Conservation (phyloP, 441 rosid species). For the Populus tomentosa region DNA sequence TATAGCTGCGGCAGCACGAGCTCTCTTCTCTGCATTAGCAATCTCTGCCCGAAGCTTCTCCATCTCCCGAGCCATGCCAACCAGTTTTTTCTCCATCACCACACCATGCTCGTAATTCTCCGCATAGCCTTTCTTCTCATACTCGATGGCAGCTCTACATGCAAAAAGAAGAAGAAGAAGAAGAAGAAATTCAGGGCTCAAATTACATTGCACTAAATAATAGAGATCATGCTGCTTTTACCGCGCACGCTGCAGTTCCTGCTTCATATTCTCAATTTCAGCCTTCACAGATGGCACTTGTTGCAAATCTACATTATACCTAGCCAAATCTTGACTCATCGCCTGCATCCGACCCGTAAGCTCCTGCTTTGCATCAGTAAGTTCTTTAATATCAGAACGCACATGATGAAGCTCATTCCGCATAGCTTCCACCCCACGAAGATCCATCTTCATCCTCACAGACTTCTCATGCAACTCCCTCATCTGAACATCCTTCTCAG, state of each 20-base stretch:
- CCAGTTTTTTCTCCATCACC: constrained; percentile 84
- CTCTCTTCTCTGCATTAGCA: constrained; percentile 80
- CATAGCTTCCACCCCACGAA: constrained; percentile 63
- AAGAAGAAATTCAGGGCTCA: constrained; percentile 1
- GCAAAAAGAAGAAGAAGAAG: constrained; percentile 7
- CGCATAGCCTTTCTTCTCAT: constrained; percentile 95
- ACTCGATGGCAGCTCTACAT: constrained; percentile 78
- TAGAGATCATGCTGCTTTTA: constrained; percentile 17
- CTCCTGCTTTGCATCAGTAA: constrained; percentile 60
- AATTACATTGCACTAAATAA: neutral
- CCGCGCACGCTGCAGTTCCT: constrained; percentile 92
- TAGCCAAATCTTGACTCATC: constrained; percentile 70
- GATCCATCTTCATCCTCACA: constrained; percentile 56
- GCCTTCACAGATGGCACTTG: constrained; percentile 67
- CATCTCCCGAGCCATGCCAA: constrained; percentile 90
- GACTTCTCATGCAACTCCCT: constrained; percentile 88
- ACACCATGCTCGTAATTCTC: constrained; percentile 94
- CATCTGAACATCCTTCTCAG: constrained; percentile 77
- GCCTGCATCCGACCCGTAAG: constrained; percentile 64
- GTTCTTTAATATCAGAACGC: constrained; percentile 70
- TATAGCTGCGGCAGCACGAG: constrained; percentile 48
- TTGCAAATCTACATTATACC: constrained; percentile 67
- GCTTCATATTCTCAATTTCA: constrained; percentile 75
- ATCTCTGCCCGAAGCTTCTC: constrained; percentile 96
- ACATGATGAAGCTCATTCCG: constrained; percentile 61